A percentile compares a stretch with the other conserved stretches of the same genome.
Conservation (phyloP, 2,329 filamentous ascomycete genomes). For the Hypoxylon sp. region DNA sequence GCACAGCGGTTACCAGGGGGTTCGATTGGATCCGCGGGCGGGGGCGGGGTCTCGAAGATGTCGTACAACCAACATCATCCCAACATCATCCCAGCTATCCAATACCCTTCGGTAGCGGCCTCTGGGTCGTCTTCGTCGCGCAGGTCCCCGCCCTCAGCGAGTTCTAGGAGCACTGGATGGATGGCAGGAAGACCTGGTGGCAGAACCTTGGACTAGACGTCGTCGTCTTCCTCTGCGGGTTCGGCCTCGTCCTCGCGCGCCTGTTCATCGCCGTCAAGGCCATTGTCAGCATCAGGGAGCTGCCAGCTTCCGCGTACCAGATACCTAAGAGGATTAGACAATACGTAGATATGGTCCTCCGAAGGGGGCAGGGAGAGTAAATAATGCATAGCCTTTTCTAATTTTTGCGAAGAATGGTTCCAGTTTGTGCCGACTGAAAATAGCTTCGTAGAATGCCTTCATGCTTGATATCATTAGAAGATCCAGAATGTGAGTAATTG, state of each 20-base stretch:
- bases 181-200: conserved; percentile 30
- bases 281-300: conserved; percentile 42
- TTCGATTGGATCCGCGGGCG: conserved; percentile 4
- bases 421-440: no score
- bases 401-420: background rate
- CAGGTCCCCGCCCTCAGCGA: conserved; percentile 12
- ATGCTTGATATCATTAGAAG: background rate
- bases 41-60: background rate
- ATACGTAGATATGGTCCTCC: background rate
- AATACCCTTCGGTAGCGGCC: conserved; percentile 27
- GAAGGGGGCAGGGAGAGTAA: no score
- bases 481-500: conserved; percentile 15
- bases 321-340: conserved; percentile 43
- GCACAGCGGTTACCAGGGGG: background rate
- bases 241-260: conserved; percentile 35
- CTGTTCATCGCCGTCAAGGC: conserved; percentile 44
- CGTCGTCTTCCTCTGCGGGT: conserved; percentile 9
- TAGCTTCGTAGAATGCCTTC: no score
- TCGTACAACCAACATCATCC: background rate
- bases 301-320: conserved; percentile 39
- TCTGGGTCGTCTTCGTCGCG: conserved; percentile 28
- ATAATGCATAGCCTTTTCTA: no score
- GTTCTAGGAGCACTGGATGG: conserved; percentile 18
- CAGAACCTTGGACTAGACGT: conserved; percentile 15
- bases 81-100: no score